phyloP scores from a whole-genome alignment of 2,329 filamentous ascomycete species.

The Colletotrichum liaoningense region DNA sequence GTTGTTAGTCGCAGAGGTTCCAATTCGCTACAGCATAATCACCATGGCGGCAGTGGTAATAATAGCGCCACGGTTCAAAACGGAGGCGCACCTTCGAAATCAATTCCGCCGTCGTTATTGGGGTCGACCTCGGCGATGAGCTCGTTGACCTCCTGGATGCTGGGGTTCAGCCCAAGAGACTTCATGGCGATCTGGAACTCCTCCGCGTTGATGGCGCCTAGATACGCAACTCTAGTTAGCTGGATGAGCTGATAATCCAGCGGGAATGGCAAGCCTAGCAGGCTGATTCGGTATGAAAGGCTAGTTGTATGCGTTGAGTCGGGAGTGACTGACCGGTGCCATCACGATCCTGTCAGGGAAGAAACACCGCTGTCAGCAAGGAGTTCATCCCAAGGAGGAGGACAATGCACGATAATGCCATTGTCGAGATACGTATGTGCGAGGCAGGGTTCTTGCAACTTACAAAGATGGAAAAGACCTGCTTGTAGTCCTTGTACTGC shows the following conservation, averaged over 20 bases:
- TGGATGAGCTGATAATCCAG: not conserved
- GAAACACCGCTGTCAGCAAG: conserved; percentile 26
- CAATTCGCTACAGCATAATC: not conserved
- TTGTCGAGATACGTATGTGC: not conserved
- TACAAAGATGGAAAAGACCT: conserved; percentile 37
- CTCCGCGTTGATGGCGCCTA: conserved; percentile 36
- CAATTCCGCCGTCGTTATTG: conserved; percentile 36
- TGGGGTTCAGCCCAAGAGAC: conserved; percentile 37
- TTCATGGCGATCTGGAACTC: conserved; percentile 38
- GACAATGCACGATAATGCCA: not conserved
- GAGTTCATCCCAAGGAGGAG: conserved; percentile 28
- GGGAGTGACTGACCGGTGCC: conserved; percentile 34
- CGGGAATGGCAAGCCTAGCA: not conserved
- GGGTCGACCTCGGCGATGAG: conserved; percentile 37
- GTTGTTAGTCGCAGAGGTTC: not conserved
- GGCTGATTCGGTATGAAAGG: not conserved
- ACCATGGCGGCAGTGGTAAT: not conserved
- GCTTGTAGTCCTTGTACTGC: conserved; percentile 35
- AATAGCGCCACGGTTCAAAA: not conserved
- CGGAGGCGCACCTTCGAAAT: conserved; percentile 29
- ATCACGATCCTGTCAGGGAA: conserved; percentile 35
- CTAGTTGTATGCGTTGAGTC: not conserved
- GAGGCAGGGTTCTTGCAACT: conserved; percentile 18
- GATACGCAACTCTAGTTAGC: conserved; percentile 12
- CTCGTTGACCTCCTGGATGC: conserved; percentile 36